Evolutionary conservation across 2,329 filamentous ascomycete species (phyloP), one percentile per base, ranked within the genome.

Genomic region (Cladosporium sp.): DNA sequence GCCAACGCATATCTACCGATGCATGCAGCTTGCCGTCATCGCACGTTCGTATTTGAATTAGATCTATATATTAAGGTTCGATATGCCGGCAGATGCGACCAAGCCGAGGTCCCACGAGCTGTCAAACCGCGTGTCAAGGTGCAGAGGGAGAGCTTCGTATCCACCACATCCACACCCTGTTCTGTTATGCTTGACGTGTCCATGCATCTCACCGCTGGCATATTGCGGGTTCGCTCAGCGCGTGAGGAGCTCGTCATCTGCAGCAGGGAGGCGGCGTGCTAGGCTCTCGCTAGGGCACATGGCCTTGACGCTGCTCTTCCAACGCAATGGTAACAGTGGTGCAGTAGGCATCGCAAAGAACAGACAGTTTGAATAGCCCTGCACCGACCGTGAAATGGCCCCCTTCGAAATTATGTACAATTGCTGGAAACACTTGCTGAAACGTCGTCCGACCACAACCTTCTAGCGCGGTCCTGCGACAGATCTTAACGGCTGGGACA

Each of bases 401-500:
- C 24, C n/a, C n/a, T 45, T 12, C 28, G 24, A 13, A n/a, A 17
- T n/a, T n/a, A 15, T 28, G 24, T 28, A 45, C 28, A 45, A 15
- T 28, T 22, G 25, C 42, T 35, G 39, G 2, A 45, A 45, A 54
- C 51, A 17, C 39, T n/a, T 34, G 40, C 39, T 35, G 52, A 55
- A 45, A 55, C 52, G 42, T 20, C 40, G 39, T 42, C 25, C 40
- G 40, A 55, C 40, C 40, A 55, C 12, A 24, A 15, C 32, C 52
- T 55, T 55, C 52, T 55, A 55, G 52, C 52, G 52, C 40, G 51
- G 52, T 55, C 52, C 52, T 47, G 40, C 10, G 15, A 55, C 40
- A 45, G 44, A 44, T 55, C 45, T 32, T 25, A 47, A 35, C 52
- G 52, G 39, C 52, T 22, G 50, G 42, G 24, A 35, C n/a, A 52